Evolutionary conservation across 345 rosid species (phyloP).

Genomic region (Eucalyptus fibrosa): DNA sequence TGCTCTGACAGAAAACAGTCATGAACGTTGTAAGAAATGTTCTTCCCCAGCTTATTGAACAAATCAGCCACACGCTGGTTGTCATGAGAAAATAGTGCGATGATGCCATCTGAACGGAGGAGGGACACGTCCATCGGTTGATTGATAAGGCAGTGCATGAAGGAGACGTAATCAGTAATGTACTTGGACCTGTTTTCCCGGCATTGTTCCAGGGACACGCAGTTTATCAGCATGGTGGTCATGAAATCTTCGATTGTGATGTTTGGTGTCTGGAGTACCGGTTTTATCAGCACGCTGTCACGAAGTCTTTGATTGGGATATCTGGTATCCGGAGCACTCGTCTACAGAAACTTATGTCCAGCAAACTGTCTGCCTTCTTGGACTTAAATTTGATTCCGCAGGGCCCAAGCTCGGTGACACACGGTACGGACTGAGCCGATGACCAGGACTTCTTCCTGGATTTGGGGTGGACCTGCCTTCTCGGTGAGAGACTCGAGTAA

Average conservation of each 20-base stretch:
- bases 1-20: background rate
- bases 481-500: background rate
- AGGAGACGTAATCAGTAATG: background rate
- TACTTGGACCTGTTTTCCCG: background rate
- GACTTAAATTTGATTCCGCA: background rate
- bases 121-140: background rate
- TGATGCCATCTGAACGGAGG: background rate
- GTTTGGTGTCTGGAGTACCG: background rate
- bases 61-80: background rate
- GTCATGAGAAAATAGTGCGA: background rate
- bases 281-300: background rate
- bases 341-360: background rate
- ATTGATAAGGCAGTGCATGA: background rate
- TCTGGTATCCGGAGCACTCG: too few species aligned
- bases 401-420: background rate
- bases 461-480: background rate
- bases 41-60: background rate
- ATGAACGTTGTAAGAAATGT: background rate
- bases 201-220: background rate
- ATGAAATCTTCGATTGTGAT: background rate
- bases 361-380: background rate
- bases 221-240: background rate
- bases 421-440: background rate
- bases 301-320: too few species aligned
- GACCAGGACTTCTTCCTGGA: accelerated